Conservation (phyloP, 441 rosid genomes). For the Sinapis alba region DNA sequence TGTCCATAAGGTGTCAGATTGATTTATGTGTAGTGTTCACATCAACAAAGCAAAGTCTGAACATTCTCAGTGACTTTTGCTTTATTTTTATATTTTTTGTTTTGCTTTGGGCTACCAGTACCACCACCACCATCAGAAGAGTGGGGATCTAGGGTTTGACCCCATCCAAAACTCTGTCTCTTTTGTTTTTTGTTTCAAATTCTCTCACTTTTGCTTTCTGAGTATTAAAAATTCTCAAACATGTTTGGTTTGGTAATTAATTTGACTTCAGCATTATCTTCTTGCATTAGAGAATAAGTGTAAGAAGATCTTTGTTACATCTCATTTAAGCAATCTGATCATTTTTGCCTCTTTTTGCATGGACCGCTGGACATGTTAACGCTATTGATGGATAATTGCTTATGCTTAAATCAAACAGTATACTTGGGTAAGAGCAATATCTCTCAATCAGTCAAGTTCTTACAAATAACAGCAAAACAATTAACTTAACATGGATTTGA, state of each 20-base stretch:
- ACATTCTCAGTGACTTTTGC: constrained; percentile 45
- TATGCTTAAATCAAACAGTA: constrained; percentile 40
- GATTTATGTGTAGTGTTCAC: constrained; percentile 44
- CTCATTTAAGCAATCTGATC: neutral
- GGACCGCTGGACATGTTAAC: constrained; percentile 26
- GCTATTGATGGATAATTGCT: constrained; percentile 7
- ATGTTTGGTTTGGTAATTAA: constrained; percentile 19
- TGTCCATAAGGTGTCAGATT: constrained; percentile 43
- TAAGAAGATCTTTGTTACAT: constrained; percentile 15
- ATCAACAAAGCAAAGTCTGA: constrained; percentile 45
- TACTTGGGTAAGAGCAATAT: constrained; percentile 39
- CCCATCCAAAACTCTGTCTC: constrained; percentile 17
- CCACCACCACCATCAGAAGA: constrained; percentile 36
- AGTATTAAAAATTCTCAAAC: neutral
- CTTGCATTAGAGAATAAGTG: neutral
- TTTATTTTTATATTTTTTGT: constrained; percentile 33
- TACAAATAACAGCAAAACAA: neutral
- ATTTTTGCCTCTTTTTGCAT: constrained; percentile 12
- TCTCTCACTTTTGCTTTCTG: constrained; percentile 32
- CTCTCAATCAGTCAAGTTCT: neutral
- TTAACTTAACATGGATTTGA: neutral
- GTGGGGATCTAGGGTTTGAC: constrained; percentile 43
- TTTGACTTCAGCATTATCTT: constrained; percentile 41
- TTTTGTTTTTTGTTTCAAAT: constrained; percentile 4
- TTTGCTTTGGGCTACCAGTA: constrained; percentile 35